Percentiles rank a stretch among this genome's conserved stretches.
Conservation (phyloP, 2,329 filamentous ascomycete species). For the Lithohypha guttulata region DNA sequence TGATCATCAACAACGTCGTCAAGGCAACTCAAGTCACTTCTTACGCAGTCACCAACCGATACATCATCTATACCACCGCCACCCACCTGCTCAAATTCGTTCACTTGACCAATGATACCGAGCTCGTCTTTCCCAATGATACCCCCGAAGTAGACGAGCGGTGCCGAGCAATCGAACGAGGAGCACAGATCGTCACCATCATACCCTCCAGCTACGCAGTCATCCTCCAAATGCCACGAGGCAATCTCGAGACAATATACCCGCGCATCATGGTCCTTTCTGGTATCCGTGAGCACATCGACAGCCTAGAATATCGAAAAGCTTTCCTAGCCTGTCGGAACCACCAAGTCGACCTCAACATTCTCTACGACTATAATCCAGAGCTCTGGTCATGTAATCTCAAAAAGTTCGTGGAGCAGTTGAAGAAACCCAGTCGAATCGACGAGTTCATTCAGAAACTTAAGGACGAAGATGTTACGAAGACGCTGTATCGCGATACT, state of each 20-base stretch:
- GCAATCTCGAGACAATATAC: constrained; percentile 90
- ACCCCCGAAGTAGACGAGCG: constrained; percentile 87
- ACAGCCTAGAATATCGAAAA: constrained; percentile 65
- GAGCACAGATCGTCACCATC: constrained; percentile 73
- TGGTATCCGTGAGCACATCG: constrained; percentile 72
- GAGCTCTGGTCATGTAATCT: constrained; percentile 71
- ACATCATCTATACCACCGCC: constrained; percentile 85
- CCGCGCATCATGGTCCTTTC: constrained; percentile 86
- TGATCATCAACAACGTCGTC: constrained; percentile 47
- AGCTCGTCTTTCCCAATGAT: constrained; percentile 61
- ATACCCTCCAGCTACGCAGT: constrained; percentile 80
- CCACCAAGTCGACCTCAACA: constrained; percentile 96
- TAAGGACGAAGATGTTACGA: constrained; percentile 79
- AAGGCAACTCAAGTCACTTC: constrained; percentile 85
- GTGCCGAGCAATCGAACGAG: constrained; percentile 83
- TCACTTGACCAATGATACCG: constrained; percentile 48
- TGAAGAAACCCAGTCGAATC: constrained; percentile 69
- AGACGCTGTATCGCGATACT: constrained; percentile 89
- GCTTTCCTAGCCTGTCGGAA: constrained; percentile 83
- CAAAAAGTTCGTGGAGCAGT: constrained; percentile 67
- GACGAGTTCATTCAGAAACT: constrained; percentile 85
- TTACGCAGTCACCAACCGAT: constrained; percentile 67
- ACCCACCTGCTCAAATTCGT: constrained; percentile 92
- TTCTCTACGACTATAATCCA: constrained; percentile 86
- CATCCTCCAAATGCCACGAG: constrained; percentile 87